Percentiles rank a stretch among this genome's conserved stretches.
Conservation (phyloP, 148 eudicot genomes). For the Amaranthus hypochondriacus region DNA sequence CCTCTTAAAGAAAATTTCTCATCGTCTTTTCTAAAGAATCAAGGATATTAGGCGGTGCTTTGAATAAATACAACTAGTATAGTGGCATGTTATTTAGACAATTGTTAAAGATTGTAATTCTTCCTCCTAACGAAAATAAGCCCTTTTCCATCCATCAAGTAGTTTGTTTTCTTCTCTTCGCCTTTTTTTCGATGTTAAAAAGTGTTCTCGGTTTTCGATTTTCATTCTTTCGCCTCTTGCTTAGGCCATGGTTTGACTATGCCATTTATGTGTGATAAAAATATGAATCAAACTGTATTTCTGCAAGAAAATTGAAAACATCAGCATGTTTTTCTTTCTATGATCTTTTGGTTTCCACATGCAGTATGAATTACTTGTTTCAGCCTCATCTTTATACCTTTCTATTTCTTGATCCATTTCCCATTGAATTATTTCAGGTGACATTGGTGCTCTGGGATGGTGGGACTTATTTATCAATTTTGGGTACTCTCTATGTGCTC, state of each 20-base stretch:
- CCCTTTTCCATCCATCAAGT: too few species aligned
- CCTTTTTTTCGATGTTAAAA: too few species aligned
- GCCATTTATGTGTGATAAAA: background rate
- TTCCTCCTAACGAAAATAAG: too few species aligned
- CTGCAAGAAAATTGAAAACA: background rate
- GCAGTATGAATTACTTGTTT: background rate
- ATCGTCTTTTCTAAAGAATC: too few species aligned
- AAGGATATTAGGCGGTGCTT: too few species aligned
- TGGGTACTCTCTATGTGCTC: conserved; percentile 41
- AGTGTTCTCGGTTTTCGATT: too few species aligned
- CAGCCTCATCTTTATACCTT: conserved; percentile 2
- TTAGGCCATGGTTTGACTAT: background rate
- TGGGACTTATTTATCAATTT: conserved; percentile 90
- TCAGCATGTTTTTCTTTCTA: background rate
- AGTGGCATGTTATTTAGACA: too few species aligned
- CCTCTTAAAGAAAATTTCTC: too few species aligned
- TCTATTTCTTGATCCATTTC: background rate
- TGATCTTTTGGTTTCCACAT: background rate
- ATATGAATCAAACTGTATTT: background rate
- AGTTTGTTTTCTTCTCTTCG: too few species aligned
- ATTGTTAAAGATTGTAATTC: too few species aligned
- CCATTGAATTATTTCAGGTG: conserved; percentile 44
- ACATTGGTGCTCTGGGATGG: conserved; percentile 82
- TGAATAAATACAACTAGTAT: too few species aligned
- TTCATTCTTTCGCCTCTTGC: background rate